Percentiles rank a stretch among this genome's conserved stretches.
These are phyloP conservation scores for Wickerhamiella galacta DNA, from an alignment of 805 yeast genomes.

Conservation along the genomic window DNA sequence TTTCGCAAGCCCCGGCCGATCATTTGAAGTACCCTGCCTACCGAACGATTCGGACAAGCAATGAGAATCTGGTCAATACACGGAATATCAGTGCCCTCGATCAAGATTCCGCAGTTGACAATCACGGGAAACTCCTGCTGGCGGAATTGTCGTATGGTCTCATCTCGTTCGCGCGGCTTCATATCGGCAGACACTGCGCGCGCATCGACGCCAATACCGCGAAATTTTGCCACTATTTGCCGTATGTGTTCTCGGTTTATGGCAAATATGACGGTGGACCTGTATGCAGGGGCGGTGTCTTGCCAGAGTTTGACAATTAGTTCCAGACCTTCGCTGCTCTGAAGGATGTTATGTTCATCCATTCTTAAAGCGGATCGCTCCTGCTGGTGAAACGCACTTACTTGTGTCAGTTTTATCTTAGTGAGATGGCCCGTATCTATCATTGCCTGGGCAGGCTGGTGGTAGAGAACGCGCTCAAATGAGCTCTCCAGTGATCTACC, in stretches of 20 bases:
- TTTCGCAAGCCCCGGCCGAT: constrained; percentile 74
- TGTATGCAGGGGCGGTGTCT: constrained; percentile 27
- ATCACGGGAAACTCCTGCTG: constrained; percentile 50
- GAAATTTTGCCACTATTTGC: constrained; percentile 35
- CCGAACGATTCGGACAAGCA: constrained; percentile 67
- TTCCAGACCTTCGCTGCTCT: constrained; percentile 16
- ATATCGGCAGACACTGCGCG: constrained; percentile 59
- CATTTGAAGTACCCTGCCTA: constrained; percentile 65
- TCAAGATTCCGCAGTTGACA: constrained; percentile 76
- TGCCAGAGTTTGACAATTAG: constrained; percentile 38
- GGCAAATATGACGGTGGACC: constrained; percentile 62
- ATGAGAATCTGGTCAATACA: constrained; percentile 64
- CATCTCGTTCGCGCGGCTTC: constrained; percentile 31
- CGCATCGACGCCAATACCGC: constrained; percentile 45
- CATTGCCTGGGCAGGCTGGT: constrained; percentile 48
- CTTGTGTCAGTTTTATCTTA: constrained; percentile 47
- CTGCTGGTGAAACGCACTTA: constrained; percentile 41
- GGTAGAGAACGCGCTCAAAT: constrained; percentile 61
- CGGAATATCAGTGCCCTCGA: constrained; percentile 93
- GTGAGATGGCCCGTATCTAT: constrained; percentile 51
- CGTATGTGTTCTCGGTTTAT: constrained; percentile 55
- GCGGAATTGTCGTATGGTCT: constrained; percentile 40
- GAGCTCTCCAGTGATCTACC: constrained; percentile 37
- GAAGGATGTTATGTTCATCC: constrained; percentile 25
- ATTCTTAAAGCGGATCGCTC: constrained; percentile 28